Percentiles rank a stretch among this genome's conserved stretches.
phyloP scores from a whole-genome alignment of 2,329 filamentous ascomycete species.

The Penicillium sp. region DNA sequence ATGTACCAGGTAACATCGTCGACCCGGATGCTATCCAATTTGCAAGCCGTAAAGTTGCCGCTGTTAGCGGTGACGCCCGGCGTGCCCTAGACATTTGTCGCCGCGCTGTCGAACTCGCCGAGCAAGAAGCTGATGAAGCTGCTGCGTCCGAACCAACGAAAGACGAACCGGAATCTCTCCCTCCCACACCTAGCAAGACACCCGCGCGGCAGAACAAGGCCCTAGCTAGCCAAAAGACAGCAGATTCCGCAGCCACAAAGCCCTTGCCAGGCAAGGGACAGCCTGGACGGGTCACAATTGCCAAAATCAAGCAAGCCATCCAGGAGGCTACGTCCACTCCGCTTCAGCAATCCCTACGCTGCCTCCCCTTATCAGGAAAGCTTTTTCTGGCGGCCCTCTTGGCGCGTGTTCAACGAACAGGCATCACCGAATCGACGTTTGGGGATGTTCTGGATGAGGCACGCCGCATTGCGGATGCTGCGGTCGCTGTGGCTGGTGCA shows the following conservation, averaged over 20 bases:
- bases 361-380: constrained; percentile 77
- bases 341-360: constrained; percentile 81
- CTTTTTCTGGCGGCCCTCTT: constrained; percentile 81
- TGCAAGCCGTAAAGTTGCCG: constrained; percentile 91
- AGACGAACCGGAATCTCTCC: constrained; percentile 37
- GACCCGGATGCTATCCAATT: constrained; percentile 94
- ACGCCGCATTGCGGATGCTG: constrained; percentile 58
- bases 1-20: constrained; percentile 84
- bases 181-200: constrained; percentile 47
- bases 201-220: constrained; percentile 30
- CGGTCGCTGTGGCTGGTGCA: constrained; percentile 48
- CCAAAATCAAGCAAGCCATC: constrained; percentile 90
- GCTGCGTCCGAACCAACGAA: constrained; percentile 18
- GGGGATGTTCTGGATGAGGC: constrained; percentile 89
- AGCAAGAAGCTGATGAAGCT: constrained; percentile 60
- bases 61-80: constrained; percentile 89
- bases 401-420: constrained; percentile 73
- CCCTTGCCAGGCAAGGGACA: constrained; percentile 28
- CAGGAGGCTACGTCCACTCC: constrained; percentile 92
- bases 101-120: constrained; percentile 89
- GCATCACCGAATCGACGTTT: constrained; percentile 80
- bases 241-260: constrained; percentile 18
- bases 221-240: constrained; percentile 11
- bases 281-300: constrained; percentile 72
- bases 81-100: constrained; percentile 93